A percentile compares a stretch with the other conserved stretches of the same genome.
Conservation (phyloP, 2,329 filamentous ascomycete species). For the Colletotrichum sp. region DNA sequence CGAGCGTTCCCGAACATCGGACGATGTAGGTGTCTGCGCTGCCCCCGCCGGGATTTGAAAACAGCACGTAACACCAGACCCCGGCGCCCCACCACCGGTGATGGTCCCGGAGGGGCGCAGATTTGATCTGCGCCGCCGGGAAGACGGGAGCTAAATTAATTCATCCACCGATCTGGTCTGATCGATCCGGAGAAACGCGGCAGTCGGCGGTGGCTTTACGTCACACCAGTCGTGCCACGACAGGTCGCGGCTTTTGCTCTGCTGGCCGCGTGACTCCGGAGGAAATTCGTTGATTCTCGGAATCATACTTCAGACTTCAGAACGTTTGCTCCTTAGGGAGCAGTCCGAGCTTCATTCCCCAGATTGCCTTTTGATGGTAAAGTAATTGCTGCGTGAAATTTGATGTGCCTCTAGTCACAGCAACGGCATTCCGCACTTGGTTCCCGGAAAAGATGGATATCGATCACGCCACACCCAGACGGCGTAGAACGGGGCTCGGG, state of each 20-base stretch:
- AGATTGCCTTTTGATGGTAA: neutral
- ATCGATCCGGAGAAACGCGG: neutral
- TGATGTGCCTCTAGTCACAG: neutral
- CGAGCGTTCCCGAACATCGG: slow-evolving; percentile 2
- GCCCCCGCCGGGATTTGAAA: slow-evolving; percentile 9
- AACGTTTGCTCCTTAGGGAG: neutral
- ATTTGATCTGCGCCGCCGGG: neutral
- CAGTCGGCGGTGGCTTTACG: neutral
- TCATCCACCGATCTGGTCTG: neutral
- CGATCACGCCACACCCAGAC: neutral
- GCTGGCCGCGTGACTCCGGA: neutral
- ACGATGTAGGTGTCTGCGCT: slow-evolving; percentile 1
- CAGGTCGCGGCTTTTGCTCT: slow-evolving; percentile 12
- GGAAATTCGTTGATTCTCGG: slow-evolving; percentile 2
- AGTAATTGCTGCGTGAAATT: neutral
- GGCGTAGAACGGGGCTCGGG: neutral
- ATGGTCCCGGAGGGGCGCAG: neutral
- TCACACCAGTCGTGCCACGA: neutral
- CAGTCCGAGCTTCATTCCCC: neutral
- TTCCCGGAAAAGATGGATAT: neutral
- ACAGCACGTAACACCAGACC: neutral
- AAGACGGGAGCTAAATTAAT: slow-evolving; percentile 5
- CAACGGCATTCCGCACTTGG: neutral
- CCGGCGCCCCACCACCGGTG: slow-evolving; percentile 4
- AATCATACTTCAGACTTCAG: neutral